Conservation (phyloP, 169 alveolate species). For the Babesia bigemina region DNA sequence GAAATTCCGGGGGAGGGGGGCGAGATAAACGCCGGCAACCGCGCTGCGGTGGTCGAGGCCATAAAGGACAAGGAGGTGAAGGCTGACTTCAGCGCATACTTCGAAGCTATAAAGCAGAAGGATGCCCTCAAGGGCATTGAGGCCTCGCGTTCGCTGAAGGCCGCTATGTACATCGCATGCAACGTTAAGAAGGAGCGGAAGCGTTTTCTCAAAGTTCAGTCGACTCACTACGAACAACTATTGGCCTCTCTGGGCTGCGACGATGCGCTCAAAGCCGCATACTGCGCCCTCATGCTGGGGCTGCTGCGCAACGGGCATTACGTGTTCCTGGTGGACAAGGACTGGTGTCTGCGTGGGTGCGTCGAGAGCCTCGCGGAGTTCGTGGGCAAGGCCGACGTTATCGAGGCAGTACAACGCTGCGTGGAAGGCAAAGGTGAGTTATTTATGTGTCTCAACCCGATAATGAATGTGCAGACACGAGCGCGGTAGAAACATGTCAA, state of each 20-base stretch:
- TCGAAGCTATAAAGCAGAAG: slow-evolving; percentile 47
- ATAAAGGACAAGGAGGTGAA: slow-evolving; percentile 61
- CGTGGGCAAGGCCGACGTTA: slow-evolving; percentile 3
- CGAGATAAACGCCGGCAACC: slow-evolving; percentile 28
- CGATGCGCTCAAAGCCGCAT: slow-evolving; percentile 27
- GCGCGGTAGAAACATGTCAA: slow-evolving; percentile 32
- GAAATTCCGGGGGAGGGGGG: slow-evolving; percentile 22
- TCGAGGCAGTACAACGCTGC: slow-evolving; percentile 4
- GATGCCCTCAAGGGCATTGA: slow-evolving; percentile 33
- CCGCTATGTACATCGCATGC: slow-evolving; percentile 58
- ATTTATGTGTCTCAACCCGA: background rate
- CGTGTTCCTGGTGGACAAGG: slow-evolving; percentile 51
- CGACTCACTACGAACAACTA: slow-evolving; percentile 35
- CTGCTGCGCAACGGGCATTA: slow-evolving; percentile 44
- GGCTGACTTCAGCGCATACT: slow-evolving; percentile 12
- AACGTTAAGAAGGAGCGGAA: slow-evolving; percentile 57
- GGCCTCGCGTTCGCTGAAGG: slow-evolving; percentile 28
- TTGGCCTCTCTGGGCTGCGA: slow-evolving; percentile 28
- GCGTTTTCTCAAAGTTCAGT: slow-evolving; percentile 28
- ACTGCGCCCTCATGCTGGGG: slow-evolving; percentile 32
- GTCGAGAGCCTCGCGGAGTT: slow-evolving; percentile 24
- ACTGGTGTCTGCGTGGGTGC: slow-evolving; percentile 61
- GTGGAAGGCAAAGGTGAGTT: slow-evolving; percentile 19
- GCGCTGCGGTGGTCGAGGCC: slow-evolving; percentile 40
- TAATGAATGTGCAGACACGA: slow-evolving; percentile 21